Base-by-base conservation (phyloP, 192 early-diverging fungal genomes). In the Umbelopsis vinacea region DNA sequence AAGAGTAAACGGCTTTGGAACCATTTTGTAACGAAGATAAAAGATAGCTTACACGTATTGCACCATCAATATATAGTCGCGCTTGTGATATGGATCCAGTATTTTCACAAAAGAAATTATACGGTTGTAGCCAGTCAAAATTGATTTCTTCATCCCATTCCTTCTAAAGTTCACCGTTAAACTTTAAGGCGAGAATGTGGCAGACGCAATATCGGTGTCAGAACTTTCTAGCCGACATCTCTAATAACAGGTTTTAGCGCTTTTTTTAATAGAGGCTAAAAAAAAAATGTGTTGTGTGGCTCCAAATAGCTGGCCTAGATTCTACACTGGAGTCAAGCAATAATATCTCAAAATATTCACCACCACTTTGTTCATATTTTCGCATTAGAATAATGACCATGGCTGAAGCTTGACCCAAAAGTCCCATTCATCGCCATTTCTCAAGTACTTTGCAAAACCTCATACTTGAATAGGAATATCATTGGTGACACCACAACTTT, bases 101-200 rank as follows among this genome's bases (percentile, higher is more conserved):
- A 63, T 37, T 63, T 63, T 1, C 54, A 29, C 26, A 50, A 50
- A 50, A 50, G 15, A 50, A 50, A 43, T 43, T 43, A 50, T 50
- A 15, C 17, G 48, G 4, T 21, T 50, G 9, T 19, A 21, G 15
- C 33, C 57, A 63, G 57, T 37, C 33, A 37, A 37, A 63, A 63
- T 63, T 26, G 26, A 37, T 63, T 54, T 57, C 29, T 24, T 14
- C 54, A 22, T 29, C 17, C 53, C 53, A 54, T 54, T 54, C 57
- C 57, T 63, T 63, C 57, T 35, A 63, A 63, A 63, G 33, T 63
- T 35, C 57, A 63, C 57, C 57, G 57, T 63, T 63, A 63, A 63
- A 63, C 38, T 63, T 63, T 29, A 17, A 63, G 46, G 57, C 26
- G 57, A 63, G 57, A 63, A 63, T 63, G 57, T 63, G 57, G 29